Evolutionary conservation across 2,329 filamentous ascomycete genomes (phyloP), one percentile per base, ranked within the genome.

Genomic region (Xylariaceae sp.): DNA sequence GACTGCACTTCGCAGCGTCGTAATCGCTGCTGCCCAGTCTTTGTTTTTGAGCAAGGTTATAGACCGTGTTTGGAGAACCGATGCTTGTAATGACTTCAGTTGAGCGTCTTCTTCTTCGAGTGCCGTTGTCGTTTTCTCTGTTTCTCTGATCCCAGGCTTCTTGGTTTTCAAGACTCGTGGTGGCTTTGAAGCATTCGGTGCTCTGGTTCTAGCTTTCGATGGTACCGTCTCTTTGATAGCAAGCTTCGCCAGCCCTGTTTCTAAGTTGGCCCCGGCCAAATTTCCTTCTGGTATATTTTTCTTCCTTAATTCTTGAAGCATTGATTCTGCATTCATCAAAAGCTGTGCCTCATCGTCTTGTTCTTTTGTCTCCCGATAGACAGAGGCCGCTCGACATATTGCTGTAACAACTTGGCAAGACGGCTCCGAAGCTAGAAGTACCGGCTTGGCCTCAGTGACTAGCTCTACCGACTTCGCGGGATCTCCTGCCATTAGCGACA

Each of bases 11-110:
- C 80, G 75, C 2, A 92, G 74, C 15, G 82, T 73, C 1, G 72
- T 70, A 11, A 84, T 73, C 0, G 87, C 87, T 6, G 81, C 76
- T 0, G 79, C 71, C 75, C 84, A 89, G 29, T 85, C 78, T 57
- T 77, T 78, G 57, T 77, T 73, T 39, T 72, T 72, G 18, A 84
- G 72, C 42, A 78, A 72, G 0, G 75, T 74, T 5, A 76, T 64
- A 4, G 79, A 80, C 42, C 72, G 75, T 43, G 74, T 73, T 10
- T 77, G 69, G 21, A 75, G 58, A 21, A 80, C 67, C 0, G 70
- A 70, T 2, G 72, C 70, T n/a, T 68, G 68, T 18, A 79, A 63
- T 42, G 70, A 72, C 11, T 68, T 66, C 15, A 75, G 50, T 45
- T 72, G 70, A 3, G 62, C 59, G 55, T 75, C 71, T 46, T 69